Conservation (phyloP, 331 rosid species). For the Rhamnella rubrinervis region DNA sequence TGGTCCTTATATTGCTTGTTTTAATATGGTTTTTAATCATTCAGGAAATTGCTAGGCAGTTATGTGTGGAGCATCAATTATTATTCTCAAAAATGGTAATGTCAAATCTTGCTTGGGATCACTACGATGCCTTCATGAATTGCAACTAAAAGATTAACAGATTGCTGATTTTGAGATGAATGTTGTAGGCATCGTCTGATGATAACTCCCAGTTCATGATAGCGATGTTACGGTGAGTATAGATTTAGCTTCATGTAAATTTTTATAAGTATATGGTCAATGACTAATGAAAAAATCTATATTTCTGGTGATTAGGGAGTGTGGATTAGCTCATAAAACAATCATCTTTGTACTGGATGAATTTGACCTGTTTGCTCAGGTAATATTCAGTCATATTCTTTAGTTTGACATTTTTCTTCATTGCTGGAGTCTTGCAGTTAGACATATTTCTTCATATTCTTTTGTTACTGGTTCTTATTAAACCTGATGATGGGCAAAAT, state of each 20-base stretch:
- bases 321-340: slow-evolving; percentile 91
- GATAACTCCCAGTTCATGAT: slow-evolving; percentile 90
- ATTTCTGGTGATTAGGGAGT: slow-evolving; percentile 63
- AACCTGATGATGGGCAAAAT: not conserved
- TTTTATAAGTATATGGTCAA: slow-evolving; percentile 1
- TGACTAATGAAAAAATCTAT: slow-evolving; percentile 20
- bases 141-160: not conserved
- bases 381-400: slow-evolving; percentile 35
- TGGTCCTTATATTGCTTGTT: slow-evolving; percentile 21
- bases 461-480: not conserved
- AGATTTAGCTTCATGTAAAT: slow-evolving; percentile 20
- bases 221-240: slow-evolving; percentile 78
- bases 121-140: slow-evolving; percentile 1
- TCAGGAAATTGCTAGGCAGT: slow-evolving; percentile 94
- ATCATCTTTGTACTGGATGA: slow-evolving; percentile 80
- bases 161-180: slow-evolving; percentile 26
- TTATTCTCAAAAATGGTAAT: slow-evolving; percentile 83
- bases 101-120: slow-evolving; percentile 10
- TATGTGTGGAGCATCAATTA: slow-evolving; percentile 78
- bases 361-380: slow-evolving; percentile 93
- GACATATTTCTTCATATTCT: not conserved
- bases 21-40: slow-evolving; percentile 28
- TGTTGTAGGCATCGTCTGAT: slow-evolving; percentile 83
- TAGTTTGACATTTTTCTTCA: not conserved
- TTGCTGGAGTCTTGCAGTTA: too few species aligned